phyloP scores from a whole-genome alignment of 176 grass and related monocot species.

The Tillandsia leiboldiana region DNA sequence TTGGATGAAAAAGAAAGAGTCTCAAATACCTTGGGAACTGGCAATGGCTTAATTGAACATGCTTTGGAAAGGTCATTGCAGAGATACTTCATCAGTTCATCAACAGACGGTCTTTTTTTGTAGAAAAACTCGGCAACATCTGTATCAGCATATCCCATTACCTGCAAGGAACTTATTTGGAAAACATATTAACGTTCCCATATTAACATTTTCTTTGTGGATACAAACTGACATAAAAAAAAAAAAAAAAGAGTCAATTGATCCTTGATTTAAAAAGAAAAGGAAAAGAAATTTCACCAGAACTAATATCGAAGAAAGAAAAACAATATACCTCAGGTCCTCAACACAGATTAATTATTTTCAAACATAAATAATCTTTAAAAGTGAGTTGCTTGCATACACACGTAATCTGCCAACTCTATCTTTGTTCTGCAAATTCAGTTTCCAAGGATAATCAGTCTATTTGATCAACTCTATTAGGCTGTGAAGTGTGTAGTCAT shows the following conservation, averaged over 20 bases:
- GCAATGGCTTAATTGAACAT: conserved; percentile 45
- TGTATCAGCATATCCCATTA: conserved; percentile 83
- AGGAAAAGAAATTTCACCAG: background rate
- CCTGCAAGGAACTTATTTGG: conserved; percentile 30
- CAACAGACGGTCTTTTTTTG: conserved; percentile 54
- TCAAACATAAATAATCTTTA: too few relatives aligned
- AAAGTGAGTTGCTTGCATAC: too few relatives aligned
- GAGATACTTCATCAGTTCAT: conserved; percentile 61
- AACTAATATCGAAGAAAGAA: too few relatives aligned
- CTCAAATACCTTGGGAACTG: conserved; percentile 54
- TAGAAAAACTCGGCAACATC: conserved; percentile 95
- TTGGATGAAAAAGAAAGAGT: background rate
- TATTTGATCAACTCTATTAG: too few relatives aligned
- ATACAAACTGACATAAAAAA: background rate
- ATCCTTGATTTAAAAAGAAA: background rate
- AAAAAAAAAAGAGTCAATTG: background rate
- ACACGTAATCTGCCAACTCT: too few relatives aligned
- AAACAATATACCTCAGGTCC: too few relatives aligned
- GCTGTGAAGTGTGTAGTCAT: background rate
- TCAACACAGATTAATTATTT: too few relatives aligned
- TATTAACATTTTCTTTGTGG: too few relatives aligned
- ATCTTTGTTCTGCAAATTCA: too few relatives aligned
- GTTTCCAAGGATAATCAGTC: too few relatives aligned
- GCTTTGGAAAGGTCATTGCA: conserved; percentile 89
- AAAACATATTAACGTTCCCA: background rate